Evolutionary conservation across 1,284 basidiomycete genomes (phyloP), one percentile per base, ranked within the genome.

Genomic region (Polyporus tsugae): DNA sequence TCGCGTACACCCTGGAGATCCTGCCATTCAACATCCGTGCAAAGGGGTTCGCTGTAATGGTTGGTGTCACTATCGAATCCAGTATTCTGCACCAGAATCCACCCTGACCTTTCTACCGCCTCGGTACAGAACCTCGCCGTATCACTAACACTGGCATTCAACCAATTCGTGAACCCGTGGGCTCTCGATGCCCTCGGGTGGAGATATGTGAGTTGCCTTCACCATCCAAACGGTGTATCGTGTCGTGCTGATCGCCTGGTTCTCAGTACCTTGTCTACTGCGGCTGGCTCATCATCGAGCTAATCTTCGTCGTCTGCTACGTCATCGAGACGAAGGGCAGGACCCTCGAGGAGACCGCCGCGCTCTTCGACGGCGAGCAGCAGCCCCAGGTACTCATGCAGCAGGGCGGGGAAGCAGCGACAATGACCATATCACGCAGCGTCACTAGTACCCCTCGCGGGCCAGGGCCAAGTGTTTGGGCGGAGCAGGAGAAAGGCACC

Each of bases 121-220:
- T 36, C 2, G 15, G 36, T 4, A 5, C 71, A 90, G 89, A 90
- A 89, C 75, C 77, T 90, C 60, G 82, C 83, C 6, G 82, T 90
- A 19, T 87, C 86, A 74, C 75, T 87, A 19, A 87, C 86, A 0
- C 80, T 88, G 35, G 86, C 87, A 0, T 90, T 92, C 82, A 93
- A 92, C 75, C 89, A 91, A 75, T 92, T 91, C 71, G 86, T 91
- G 58, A 93, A 93, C 76, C 91, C 91, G 4, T 86, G 89, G 81
- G 91, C 90, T 1, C 81, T 93, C 38, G 82, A 84, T n/a, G 83
- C 84, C 1, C 85, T 93, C 19, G 85, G 84, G 29, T 93, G 91
- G 90, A 87, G 85, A 82, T 93, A 92, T 71, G 83, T 84, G 68
- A 63, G 76, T 64, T 2, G 15, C 52, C 61, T 63, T 35, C 33